phyloP scores from a whole-genome alignment of 2,329 filamentous ascomycete species.

The Xylaria sp. region DNA sequence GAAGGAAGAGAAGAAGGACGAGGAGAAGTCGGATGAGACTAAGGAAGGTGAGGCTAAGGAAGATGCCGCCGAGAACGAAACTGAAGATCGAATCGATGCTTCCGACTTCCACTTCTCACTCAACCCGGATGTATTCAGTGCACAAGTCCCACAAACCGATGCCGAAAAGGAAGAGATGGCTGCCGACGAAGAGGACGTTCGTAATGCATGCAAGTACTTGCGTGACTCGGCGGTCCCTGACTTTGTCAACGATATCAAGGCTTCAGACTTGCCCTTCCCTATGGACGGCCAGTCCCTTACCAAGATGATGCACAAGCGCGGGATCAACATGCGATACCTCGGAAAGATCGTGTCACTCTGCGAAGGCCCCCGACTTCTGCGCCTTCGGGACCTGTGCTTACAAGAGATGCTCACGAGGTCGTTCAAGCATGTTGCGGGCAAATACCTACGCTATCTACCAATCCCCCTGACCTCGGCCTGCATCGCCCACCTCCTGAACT shows the following conservation, averaged over 20 bases:
- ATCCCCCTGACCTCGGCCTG: conserved; percentile 78
- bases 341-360: conserved; percentile 77
- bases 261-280: conserved; percentile 93
- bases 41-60: conserved; percentile 40
- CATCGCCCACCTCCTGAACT: conserved; percentile 88
- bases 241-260: conserved; percentile 82
- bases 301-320: conserved; percentile 89
- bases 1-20: conserved; percentile 10
- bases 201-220: conserved; percentile 79
- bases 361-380: conserved; percentile 71
- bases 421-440: conserved; percentile 89
- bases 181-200: conserved; percentile 86
- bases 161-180: conserved; percentile 84
- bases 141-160: conserved; percentile 85
- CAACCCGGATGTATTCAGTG: conserved; percentile 95
- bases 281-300: conserved; percentile 97
- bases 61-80: conserved; percentile 41
- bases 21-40: conserved; percentile 34
- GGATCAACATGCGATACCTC: conserved; percentile 96
- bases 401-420: conserved; percentile 95
- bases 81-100: conserved; percentile 77
- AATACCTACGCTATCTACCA: conserved; percentile 78
- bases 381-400: conserved; percentile 74
- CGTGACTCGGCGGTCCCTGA: conserved; percentile 79
- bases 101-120: conserved; percentile 85